These are phyloP conservation scores for Xylariaceae sp. DNA, from an alignment of 2,329 filamentous ascomycete genomes.

Conservation along the genomic window DNA sequence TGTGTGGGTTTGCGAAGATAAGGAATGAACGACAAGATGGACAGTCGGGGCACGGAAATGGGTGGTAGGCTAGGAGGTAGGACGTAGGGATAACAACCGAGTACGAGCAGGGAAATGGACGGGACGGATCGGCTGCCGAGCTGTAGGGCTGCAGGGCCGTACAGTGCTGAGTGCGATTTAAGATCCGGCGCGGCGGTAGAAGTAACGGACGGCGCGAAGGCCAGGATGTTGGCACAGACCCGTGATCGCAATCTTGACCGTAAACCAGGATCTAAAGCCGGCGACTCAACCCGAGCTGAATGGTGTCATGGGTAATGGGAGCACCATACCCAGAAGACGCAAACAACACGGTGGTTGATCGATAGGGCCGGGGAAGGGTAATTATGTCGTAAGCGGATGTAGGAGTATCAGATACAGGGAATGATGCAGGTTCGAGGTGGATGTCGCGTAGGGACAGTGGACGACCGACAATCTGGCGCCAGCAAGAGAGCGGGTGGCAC, in stretches of 20 bases:
- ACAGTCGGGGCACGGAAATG: constrained; percentile 1
- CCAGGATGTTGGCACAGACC: constrained; percentile 15
- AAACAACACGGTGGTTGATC: constrained; percentile 1
- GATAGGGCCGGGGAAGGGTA: background rate
- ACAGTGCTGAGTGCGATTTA: constrained; percentile 17
- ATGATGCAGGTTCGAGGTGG: background rate
- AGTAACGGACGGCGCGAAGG: constrained; percentile 9
- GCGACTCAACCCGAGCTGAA: constrained; percentile 29
- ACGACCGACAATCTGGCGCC: background rate
- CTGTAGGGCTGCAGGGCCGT: background rate
- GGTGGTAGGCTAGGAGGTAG: too few species aligned
- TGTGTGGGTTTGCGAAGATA: background rate
- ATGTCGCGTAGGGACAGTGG: constrained; percentile 3
- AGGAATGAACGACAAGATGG: background rate
- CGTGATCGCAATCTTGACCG: constrained; percentile 12
- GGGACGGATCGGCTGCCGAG: too few species aligned
- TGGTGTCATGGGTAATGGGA: constrained; percentile 24
- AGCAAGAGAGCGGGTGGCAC: background rate
- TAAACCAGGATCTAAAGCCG: constrained; percentile 24
- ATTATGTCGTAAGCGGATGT: background rate
- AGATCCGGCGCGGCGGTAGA: constrained; percentile 23
- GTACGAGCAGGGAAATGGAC: background rate
- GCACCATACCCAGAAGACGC: constrained; percentile 23
- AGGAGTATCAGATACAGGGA: background rate
- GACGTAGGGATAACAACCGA: background rate